Conservation (phyloP, 139 green algal genomes). For the Diplosphaera chodatii region DNA sequence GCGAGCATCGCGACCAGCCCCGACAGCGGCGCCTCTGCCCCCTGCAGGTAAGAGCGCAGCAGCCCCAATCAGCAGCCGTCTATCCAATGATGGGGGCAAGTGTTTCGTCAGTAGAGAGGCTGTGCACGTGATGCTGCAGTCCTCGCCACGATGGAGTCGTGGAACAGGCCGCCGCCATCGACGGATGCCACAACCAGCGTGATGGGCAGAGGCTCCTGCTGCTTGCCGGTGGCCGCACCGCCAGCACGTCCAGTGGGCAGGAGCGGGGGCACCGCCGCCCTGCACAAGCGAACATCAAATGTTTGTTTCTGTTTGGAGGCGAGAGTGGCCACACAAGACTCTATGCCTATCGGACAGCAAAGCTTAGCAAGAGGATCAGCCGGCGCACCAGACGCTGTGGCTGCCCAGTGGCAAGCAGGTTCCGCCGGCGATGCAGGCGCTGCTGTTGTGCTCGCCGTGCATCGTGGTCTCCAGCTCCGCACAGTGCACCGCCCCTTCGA, state of each 20-base stretch:
- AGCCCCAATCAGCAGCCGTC: background rate
- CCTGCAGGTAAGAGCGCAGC: constrained; percentile 28
- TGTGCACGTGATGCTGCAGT: too few species aligned
- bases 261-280: constrained; percentile 48
- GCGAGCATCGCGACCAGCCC: constrained; percentile 65
- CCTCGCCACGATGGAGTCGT: constrained; percentile 41
- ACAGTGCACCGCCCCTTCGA: constrained; percentile 26
- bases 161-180: constrained; percentile 53
- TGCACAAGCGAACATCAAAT: too few species aligned
- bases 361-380: too few species aligned
- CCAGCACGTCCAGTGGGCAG: constrained; percentile 2
- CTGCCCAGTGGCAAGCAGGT: constrained; percentile 65
- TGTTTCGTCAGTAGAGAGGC: too few species aligned
- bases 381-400: constrained; percentile 61
- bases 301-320: too few species aligned
- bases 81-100: background rate
- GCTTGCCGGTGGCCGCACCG: too few species aligned
- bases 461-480: constrained; percentile 43
- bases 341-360: too few species aligned
- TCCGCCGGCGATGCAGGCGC: constrained; percentile 31
- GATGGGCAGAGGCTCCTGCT: constrained; percentile 7
- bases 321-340: too few species aligned
- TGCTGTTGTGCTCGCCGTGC: constrained; percentile 34
- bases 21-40: constrained; percentile 47
- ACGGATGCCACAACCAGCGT: constrained; percentile 49